These are phyloP conservation scores for Nidularia pulvinata DNA, from an alignment of 768 basidiomycete species.

Conservation along the genomic window DNA sequence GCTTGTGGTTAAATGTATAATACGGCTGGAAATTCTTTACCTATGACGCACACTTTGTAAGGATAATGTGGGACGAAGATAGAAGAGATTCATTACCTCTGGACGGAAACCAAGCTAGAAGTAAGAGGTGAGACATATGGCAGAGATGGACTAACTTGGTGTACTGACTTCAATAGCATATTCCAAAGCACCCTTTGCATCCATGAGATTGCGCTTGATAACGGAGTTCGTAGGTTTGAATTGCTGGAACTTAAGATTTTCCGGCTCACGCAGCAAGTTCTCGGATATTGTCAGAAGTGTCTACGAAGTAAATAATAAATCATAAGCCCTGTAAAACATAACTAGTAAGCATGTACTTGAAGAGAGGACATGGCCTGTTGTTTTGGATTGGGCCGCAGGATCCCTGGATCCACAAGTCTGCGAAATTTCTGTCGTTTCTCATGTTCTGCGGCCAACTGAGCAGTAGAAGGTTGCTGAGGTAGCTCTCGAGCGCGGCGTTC, in stretches of 20 bases:
- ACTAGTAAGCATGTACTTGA: conserved; percentile 44
- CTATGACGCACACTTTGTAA: conserved; percentile 26
- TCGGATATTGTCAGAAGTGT: conserved; percentile 68
- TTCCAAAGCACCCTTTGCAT: conserved; percentile 76
- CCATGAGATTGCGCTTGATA: conserved; percentile 67
- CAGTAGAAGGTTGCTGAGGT: conserved; percentile 28
- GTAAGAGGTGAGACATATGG: conserved; percentile 6
- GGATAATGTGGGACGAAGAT: background rate
- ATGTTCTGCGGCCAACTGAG: conserved; percentile 48
- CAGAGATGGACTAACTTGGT: conserved; percentile 1
- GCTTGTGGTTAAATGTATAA: conserved; percentile 59
- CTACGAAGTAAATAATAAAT: conserved; percentile 31
- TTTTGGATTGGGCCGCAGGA: conserved; percentile 67
- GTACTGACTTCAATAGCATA: conserved; percentile 74
- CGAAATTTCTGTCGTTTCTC: conserved; percentile 73
- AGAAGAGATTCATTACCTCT: conserved; percentile 38
- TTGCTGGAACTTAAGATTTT: conserved; percentile 67
- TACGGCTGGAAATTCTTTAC: conserved; percentile 73
- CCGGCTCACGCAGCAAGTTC: conserved; percentile 73
- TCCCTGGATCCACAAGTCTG: conserved; percentile 78
- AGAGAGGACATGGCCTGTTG: conserved; percentile 60
- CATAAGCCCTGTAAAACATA: conserved; percentile 7
- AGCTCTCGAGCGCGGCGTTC: conserved; percentile 36
- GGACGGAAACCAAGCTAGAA: conserved; percentile 72
- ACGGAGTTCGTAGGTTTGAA: conserved; percentile 77